These are phyloP conservation scores for Actinidia chinensis DNA, from an alignment of 179 eudicot genomes.

Conservation along the genomic window DNA sequence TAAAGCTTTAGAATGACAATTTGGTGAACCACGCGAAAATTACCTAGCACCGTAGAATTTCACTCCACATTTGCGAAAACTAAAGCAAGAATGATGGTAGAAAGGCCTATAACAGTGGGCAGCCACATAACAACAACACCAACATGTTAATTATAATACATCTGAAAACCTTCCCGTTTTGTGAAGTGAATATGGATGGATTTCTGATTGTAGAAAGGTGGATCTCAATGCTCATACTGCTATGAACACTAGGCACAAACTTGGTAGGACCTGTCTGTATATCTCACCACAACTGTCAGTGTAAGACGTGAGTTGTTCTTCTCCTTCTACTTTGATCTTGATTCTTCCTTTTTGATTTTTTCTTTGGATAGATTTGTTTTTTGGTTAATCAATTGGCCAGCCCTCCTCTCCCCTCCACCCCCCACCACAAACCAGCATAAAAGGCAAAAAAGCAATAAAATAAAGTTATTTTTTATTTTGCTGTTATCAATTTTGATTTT, in stretches of 20 bases:
- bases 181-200: slow-evolving; percentile 97
- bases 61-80: slow-evolving; percentile 37
- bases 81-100: slow-evolving; percentile 35
- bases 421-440: no score
- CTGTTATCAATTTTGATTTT: no score
- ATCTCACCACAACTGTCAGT: slow-evolving; percentile 33
- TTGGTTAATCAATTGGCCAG: not conserved
- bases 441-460: not conserved
- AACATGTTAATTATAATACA: slow-evolving; percentile 39
- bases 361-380: not conserved
- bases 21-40: slow-evolving; percentile 67
- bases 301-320: slow-evolving; percentile 47
- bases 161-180: slow-evolving; percentile 49
- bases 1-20: slow-evolving; percentile 78
- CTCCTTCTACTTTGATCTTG: not conserved
- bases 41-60: slow-evolving; percentile 42
- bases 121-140: slow-evolving; percentile 27
- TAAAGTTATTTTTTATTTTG: no score
- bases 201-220: slow-evolving; percentile 83
- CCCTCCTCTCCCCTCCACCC: not conserved
- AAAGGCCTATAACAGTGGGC: slow-evolving; percentile 28
- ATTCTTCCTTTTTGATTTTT: not conserved
- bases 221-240: slow-evolving; percentile 72
- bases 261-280: slow-evolving; percentile 74
- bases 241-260: slow-evolving; percentile 64